These are phyloP conservation scores for Yamadazyma aaseri DNA, from an alignment of 1,139 yeast genomes.

Conservation along the genomic window DNA sequence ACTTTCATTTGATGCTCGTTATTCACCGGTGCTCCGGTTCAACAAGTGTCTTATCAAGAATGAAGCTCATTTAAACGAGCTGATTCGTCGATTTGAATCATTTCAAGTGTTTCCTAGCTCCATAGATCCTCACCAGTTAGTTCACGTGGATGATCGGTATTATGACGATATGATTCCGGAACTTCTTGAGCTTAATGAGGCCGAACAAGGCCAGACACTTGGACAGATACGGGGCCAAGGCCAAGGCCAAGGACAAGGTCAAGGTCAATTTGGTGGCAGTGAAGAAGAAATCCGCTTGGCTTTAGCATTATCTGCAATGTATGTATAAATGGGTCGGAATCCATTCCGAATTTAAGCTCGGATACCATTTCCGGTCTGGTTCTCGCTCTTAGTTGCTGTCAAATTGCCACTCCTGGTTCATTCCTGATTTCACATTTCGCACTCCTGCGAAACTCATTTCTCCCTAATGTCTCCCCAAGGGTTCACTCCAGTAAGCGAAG, in stretches of 20 bases:
- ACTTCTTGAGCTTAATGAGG: no score
- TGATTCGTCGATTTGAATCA: constrained; percentile 27
- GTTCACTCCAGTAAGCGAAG: constrained; percentile 16
- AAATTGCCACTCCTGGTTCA: neutral
- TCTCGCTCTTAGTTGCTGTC: neutral
- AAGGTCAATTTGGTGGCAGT: no score
- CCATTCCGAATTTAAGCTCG: no score
- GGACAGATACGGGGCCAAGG: no score
- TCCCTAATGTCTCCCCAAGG: constrained; percentile 10
- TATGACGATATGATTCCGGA: constrained; percentile 35
- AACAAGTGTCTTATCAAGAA: constrained; percentile 31
- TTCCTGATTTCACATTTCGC: neutral
- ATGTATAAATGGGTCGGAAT: no score
- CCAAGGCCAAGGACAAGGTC: no score
- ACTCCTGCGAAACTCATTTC: no score
- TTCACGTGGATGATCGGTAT: constrained; percentile 37
- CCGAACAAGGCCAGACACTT: no score
- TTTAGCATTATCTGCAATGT: no score
- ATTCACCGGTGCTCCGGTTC: constrained; percentile 37
- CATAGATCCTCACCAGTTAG: constrained; percentile 37
- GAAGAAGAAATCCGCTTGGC: no score
- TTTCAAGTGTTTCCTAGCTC: constrained; percentile 32
- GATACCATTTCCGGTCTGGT: no score
- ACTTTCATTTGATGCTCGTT: constrained; percentile 43
- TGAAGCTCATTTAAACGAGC: constrained; percentile 23